These are phyloP conservation scores for Ceratocystis albifundus DNA, from an alignment of 2,329 filamentous ascomycete genomes.

Conservation along the genomic window DNA sequence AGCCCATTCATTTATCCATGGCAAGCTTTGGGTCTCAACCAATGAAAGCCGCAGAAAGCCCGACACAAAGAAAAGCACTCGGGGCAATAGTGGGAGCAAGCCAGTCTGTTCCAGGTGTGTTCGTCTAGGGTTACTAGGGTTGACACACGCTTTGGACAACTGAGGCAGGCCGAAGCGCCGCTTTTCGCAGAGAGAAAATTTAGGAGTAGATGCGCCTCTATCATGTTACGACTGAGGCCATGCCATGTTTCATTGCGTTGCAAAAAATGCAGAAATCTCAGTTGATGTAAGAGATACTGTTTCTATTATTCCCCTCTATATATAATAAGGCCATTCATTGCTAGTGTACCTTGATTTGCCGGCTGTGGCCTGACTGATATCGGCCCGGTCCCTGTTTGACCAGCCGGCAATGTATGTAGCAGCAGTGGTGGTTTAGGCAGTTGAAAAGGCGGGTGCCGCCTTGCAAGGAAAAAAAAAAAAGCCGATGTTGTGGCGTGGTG, in stretches of 20 bases:
- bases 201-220: not conserved
- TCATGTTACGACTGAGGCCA: not conserved
- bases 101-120: not conserved
- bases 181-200: not conserved
- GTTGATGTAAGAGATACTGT: not conserved
- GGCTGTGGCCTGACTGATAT: not conserved
- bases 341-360: not conserved
- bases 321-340: not conserved
- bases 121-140: not conserved
- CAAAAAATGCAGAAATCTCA: not conserved
- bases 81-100: not conserved
- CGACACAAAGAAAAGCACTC: not conserved
- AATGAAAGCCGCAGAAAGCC: not conserved
- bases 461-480: too few relatives aligned
- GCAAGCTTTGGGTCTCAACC: not conserved
- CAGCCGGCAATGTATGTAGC: not conserved
- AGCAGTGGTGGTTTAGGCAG: not conserved
- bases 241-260: not conserved
- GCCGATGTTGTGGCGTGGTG: not conserved
- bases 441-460: too few relatives aligned
- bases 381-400: constrained; percentile 14
- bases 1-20: not conserved
- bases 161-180: not conserved
- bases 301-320: not conserved
- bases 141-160: not conserved